Evolutionary conservation across 164 flowering plant species (phyloP).

Genomic region (Brasenia schreberi): DNA sequence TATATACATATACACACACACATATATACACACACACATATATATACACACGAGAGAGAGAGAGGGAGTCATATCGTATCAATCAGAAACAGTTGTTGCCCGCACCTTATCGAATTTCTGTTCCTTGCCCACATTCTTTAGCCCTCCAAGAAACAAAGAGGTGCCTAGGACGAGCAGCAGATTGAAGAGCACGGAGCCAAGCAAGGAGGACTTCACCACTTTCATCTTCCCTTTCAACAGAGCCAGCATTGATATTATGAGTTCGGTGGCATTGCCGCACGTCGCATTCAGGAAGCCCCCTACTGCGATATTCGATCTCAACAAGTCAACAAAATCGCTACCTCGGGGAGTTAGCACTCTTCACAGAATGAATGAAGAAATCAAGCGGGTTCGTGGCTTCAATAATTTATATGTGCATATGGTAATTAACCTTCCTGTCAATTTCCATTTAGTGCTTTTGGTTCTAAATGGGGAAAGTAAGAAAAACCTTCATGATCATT

Average conservation of each 20-base stretch:
- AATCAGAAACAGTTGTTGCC: not conserved
- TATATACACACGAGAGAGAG: not conserved
- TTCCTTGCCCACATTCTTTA: constrained; percentile 35
- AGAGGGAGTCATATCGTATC: not conserved
- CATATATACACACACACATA: not conserved
- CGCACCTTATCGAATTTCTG: constrained; percentile 76
- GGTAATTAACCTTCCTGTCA: too few species aligned
- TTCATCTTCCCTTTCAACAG: constrained; percentile 35
- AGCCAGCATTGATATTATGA: constrained; percentile 82
- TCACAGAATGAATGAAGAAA: too few species aligned
- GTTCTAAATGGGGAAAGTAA: too few species aligned
- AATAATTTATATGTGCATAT: too few species aligned
- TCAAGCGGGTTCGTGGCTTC: too few species aligned
- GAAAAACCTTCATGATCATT: too few species aligned
- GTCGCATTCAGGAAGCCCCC: constrained; percentile 97
- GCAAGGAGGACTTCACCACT: constrained; percentile 72
- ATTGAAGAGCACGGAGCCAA: constrained; percentile 91
- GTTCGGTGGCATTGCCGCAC: constrained; percentile 95
- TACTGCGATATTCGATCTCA: constrained; percentile 27
- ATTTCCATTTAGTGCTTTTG: too few species aligned
- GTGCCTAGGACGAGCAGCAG: constrained; percentile 86
- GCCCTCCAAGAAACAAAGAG: constrained; percentile 81
- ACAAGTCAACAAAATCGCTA: too few species aligned
- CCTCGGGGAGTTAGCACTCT: too few species aligned
- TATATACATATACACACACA: not conserved